These are phyloP conservation scores for Euphorbia tirucalli DNA, from an alignment of 345 rosid genomes.

Conservation along the genomic window DNA sequence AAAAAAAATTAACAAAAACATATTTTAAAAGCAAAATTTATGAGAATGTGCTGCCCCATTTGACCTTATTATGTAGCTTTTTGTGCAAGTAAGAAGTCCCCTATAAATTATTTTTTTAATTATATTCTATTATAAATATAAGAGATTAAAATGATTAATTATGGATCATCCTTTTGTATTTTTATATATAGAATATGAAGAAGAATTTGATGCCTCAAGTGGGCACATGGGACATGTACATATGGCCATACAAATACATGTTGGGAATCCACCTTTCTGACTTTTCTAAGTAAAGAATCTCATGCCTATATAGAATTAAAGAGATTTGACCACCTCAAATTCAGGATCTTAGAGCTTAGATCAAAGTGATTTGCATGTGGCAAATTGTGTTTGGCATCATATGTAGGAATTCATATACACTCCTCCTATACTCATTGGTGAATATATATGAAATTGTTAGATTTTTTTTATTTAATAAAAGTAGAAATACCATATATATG, in stretches of 20 bases:
- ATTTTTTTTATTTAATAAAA: too few species aligned
- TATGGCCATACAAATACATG: neutral
- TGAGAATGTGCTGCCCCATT: neutral
- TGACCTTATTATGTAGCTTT: neutral
- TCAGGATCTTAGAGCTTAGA: slow-evolving; percentile 30
- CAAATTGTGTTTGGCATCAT: neutral
- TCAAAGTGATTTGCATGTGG: slow-evolving; percentile 39
- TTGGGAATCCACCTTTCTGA: slow-evolving; percentile 11
- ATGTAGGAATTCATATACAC: too few species aligned
- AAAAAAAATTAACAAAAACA: neutral
- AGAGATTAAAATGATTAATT: too few species aligned
- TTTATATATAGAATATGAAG: neutral
- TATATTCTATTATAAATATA: neutral
- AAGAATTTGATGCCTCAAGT: neutral
- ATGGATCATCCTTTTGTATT: too few species aligned
- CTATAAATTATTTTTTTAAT: neutral
- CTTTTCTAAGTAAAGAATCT: slow-evolving; percentile 11
- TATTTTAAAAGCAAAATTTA: neutral
- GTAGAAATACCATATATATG: too few species aligned
- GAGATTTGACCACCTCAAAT: slow-evolving; percentile 30
- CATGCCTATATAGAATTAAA: neutral
- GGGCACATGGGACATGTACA: neutral
- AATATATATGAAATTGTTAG: too few species aligned
- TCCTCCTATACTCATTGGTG: too few species aligned
- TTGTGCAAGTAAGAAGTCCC: neutral